These are phyloP conservation scores for Calonectria montana DNA, from an alignment of 2,329 filamentous ascomycete species.

Conservation along the genomic window DNA sequence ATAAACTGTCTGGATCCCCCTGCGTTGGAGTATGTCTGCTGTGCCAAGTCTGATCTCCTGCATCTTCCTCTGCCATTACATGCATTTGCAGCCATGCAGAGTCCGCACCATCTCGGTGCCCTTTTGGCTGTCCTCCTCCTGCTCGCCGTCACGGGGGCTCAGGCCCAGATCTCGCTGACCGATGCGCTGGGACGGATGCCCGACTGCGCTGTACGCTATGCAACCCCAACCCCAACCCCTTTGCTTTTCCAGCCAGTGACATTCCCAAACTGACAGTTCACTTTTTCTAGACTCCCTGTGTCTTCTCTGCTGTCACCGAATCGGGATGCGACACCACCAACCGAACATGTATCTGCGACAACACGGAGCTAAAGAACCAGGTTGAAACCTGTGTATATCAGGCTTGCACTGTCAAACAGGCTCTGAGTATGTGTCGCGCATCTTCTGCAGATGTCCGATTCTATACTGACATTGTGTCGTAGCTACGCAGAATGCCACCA, in stretches of 20 bases:
- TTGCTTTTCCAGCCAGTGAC: not conserved
- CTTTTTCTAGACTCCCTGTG: not conserved
- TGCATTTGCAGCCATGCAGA: not conserved
- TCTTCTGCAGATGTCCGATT: not conserved
- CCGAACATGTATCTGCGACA: conserved; percentile 7
- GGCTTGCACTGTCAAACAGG: conserved; percentile 45
- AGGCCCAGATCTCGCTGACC: not conserved
- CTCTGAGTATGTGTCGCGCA: conserved; percentile 41
- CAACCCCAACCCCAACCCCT: not conserved
- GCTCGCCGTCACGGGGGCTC: not conserved
- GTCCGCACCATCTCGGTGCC: not conserved
- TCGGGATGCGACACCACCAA: conserved; percentile 13
- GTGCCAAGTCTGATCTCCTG: not conserved
- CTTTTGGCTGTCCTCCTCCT: not conserved
- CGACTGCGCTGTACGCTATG: not conserved
- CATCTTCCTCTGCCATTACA: not conserved
- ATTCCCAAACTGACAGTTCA: not conserved
- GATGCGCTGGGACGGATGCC: not conserved
- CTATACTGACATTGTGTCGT: not conserved
- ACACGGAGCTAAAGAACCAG: not conserved
- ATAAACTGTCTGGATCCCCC: not conserved
- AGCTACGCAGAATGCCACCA: conserved; percentile 40
- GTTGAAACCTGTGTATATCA: conserved; percentile 41
- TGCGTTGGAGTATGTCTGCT: not conserved
- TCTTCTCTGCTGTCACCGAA: not conserved